Percentiles rank a stretch among this genome's conserved stretches.
phyloP scores from a whole-genome alignment of 805 yeast species.

The Candida anglica region DNA sequence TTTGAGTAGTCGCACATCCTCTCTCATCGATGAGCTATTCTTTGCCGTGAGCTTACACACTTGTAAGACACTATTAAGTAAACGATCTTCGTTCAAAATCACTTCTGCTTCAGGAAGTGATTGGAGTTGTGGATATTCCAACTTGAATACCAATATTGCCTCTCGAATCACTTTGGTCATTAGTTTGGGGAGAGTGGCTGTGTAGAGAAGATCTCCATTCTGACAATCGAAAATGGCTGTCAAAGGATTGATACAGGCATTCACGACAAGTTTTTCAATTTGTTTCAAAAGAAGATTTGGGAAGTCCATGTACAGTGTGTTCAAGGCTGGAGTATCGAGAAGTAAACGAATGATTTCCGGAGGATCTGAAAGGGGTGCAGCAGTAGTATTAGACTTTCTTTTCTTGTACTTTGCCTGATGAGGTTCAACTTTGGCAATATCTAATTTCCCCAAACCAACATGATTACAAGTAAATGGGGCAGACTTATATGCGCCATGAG shows the following conservation, averaged over 20 bases:
- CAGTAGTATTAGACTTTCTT: not conserved
- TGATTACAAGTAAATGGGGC: conserved; percentile 38
- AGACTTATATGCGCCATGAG: conserved; percentile 74
- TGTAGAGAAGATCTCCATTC: conserved; percentile 67
- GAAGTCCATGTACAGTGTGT: conserved; percentile 28
- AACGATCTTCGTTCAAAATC: conserved; percentile 27
- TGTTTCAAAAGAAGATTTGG: conserved; percentile 52
- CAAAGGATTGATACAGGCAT: conserved; percentile 79
- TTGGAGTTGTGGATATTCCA: conserved; percentile 20
- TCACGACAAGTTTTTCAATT: conserved; percentile 71
- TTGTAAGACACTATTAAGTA: conserved; percentile 27
- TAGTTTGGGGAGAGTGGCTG: conserved; percentile 28
- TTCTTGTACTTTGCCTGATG: not conserved
- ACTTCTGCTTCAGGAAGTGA: conserved; percentile 26
- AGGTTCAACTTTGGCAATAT: conserved; percentile 39
- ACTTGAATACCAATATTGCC: conserved; percentile 37
- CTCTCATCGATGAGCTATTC: conserved; percentile 70
- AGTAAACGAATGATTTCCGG: conserved; percentile 20
- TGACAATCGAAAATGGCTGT: conserved; percentile 74
- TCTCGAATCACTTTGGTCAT: conserved; percentile 44
- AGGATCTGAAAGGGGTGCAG: conserved; percentile 3
- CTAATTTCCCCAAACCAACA: conserved; percentile 69
- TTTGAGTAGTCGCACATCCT: conserved; percentile 53
- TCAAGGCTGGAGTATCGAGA: conserved; percentile 17
- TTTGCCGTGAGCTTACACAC: conserved; percentile 38